Base-by-base conservation (phyloP, 331 rosid genomes). In the Phaseolus coccineus region DNA sequence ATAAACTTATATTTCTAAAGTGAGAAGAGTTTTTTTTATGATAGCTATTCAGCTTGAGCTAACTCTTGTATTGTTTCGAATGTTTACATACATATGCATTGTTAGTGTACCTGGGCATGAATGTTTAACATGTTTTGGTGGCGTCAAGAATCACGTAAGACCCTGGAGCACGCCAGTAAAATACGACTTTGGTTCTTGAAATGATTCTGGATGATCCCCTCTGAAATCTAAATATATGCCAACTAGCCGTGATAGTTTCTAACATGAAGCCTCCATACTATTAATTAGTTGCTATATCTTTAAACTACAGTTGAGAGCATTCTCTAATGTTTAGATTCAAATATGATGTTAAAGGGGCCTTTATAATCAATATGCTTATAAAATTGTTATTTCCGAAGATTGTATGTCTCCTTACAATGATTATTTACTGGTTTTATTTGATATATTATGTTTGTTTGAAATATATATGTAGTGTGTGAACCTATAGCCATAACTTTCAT, bases 201-300 rank as follows among this genome's bases (percentile, higher is more conserved):
- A 48, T 63, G 69, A 52, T 40, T 30, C 46, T 48, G 56, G 83
- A 69, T 15, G 40, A 31, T 46, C 77, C 30, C 77, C 30, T 67
- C 6, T 53, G 48, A 16, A 53, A 50, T 5, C 39, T 24, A 24
- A 24, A 48, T 31, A 48, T 31, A 5, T 65, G 65, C 31, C 44
- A 46, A 69, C 71, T 70, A 16, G 33, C 52, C 3, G 2, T n/a
- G 10, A 3, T 28, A 39, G 69, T 80, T 27, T 35, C 27, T 72
- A 1, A 27, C 27, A 24, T 44, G 28, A 35, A 24, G 57, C 62
- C 28, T 31, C 27, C 0, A 22, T 11, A 47, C 15, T 14, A 50
- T 22, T 78, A 39, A 33, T 70, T 57, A 56, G 39, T 28, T 53
- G 27, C 75, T 27, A 37, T 16, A 19, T 67, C 44, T 67, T 37